phyloP scores from a whole-genome alignment of 1,284 basidiomycete species.

The Microbotryum lychnidis-dioicae region DNA sequence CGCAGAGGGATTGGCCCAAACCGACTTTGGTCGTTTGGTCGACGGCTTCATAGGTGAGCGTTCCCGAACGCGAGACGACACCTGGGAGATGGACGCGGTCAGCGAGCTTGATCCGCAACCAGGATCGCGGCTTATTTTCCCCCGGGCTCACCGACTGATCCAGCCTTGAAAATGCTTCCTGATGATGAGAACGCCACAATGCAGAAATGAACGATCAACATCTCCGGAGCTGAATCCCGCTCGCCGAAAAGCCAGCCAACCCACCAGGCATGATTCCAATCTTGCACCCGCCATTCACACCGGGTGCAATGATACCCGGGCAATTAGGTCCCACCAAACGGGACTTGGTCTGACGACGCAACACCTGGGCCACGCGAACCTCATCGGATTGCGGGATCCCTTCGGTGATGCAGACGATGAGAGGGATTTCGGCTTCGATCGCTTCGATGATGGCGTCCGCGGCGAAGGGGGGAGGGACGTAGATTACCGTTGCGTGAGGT shows the following conservation, averaged over 20 bases:
- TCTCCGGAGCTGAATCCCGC: too few relatives aligned
- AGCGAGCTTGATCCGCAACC: too few relatives aligned
- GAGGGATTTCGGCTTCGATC: conserved; percentile 89
- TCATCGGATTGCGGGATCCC: conserved; percentile 95
- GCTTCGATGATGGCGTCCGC: conserved; percentile 95
- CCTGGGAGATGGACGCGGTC: conserved; percentile 42
- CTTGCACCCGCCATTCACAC: conserved; percentile 70
- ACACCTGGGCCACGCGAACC: conserved; percentile 85
- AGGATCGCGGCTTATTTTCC: too few relatives aligned
- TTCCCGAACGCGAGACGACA: conserved; percentile 95
- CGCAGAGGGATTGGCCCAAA: conserved; percentile 90
- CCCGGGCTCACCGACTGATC: conserved; percentile 65
- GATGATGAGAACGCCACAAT: too few relatives aligned
- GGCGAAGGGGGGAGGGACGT: conserved; percentile 85
- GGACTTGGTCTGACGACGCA: conserved; percentile 88
- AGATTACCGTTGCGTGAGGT: conserved; percentile 88
- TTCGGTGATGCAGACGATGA: conserved; percentile 96
- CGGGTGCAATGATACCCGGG: conserved; percentile 93
- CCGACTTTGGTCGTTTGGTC: conserved; percentile 82
- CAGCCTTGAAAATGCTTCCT: conserved; percentile 87
- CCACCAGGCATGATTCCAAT: conserved; percentile 93
- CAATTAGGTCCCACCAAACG: conserved; percentile 83
- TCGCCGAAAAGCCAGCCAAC: not conserved
- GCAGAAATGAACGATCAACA: too few relatives aligned
- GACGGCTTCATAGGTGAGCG: conserved; percentile 80